Evolutionary conservation across 768 basidiomycete species (phyloP), one percentile per base, ranked within the genome.

Genomic region (Macrolepiota dolichaula): DNA sequence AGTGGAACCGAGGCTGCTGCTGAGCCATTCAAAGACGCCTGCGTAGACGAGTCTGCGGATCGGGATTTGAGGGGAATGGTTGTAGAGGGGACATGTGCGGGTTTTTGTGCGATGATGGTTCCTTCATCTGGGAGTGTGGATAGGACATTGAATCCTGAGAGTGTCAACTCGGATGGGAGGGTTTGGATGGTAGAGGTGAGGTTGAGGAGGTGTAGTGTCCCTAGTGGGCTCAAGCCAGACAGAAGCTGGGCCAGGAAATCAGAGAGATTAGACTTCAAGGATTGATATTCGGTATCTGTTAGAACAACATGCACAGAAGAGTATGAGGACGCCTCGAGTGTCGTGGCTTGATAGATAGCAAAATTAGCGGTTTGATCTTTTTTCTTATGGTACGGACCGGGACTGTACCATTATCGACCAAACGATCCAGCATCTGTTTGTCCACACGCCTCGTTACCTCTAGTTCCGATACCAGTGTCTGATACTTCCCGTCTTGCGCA

Each of bases 401-500:
- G 42, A 42, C 15, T 79, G 55, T 68, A 94, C 93, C 93, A 77
- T 84, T 82, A 72, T 92, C 92, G 15, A 93, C 76, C 63, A 96
- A 75, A 62, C 94, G 80, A 71, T 96, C 93, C 29, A 94, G 74
- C 77, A 95, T 85, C 69, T 93, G 87, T 68, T 82, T 87, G 67
- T 95, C 92, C 32, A 92, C 86, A 36, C 75, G 68, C 63, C 80
- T 73, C 17, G 77, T 79, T 60, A 72, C 72, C 71, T 85, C 83
- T 61, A 93, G 74, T 64, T 79, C 77, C 6, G 84, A 79, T 55
- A 92, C 79, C 63, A 92, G 74, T 1, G 81, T 72, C 71, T 94
- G 91, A 70, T 93, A 94, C 70, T 80, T 82, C 35, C 93, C 94
- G 68, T 92, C 85, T 70, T 85, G 81, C 3, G 92, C 93, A 0